Evolutionary conservation across 1,284 basidiomycete genomes (phyloP).

Genomic region (Ustilago cynodontis): DNA sequence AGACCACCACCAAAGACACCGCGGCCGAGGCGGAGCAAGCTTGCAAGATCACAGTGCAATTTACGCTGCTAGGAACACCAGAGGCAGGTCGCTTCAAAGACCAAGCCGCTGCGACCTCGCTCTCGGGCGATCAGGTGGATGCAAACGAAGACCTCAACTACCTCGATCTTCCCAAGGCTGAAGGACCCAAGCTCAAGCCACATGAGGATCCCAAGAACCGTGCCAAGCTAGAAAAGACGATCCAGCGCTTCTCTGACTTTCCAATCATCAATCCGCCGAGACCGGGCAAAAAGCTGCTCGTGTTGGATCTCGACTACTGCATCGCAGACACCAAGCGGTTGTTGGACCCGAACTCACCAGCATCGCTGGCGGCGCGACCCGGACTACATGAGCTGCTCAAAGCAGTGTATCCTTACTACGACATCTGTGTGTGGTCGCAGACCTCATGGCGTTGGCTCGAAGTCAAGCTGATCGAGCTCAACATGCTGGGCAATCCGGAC

Average conservation of each 20-base stretch:
- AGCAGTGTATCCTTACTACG: constrained; percentile 65
- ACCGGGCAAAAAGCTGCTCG: constrained; percentile 76
- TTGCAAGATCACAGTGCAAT: constrained; percentile 44
- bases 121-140: constrained; percentile 29
- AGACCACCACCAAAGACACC: constrained; percentile 23
- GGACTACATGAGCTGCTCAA: constrained; percentile 81
- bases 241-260: constrained; percentile 59
- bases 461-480: constrained; percentile 87
- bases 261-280: constrained; percentile 54
- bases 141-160: constrained; percentile 45
- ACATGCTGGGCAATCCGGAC: constrained; percentile 75
- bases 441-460: constrained; percentile 93
- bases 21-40: constrained; percentile 25
- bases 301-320: constrained; percentile 86
- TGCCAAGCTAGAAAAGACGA: constrained; percentile 51
- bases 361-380: constrained; percentile 81
- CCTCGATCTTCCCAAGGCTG: constrained; percentile 23
- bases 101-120: constrained; percentile 72
- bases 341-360: constrained; percentile 82
- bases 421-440: constrained; percentile 67
- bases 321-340: constrained; percentile 65
- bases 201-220: constrained; percentile 42
- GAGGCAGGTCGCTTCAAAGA: constrained; percentile 74
- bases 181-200: constrained; percentile 22
- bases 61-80: constrained; percentile 62